Percentiles rank a stretch among this genome's conserved stretches.
phyloP scores from a whole-genome alignment of 1,139 yeast genomes.

The Zhuliangozyma blackwelliae region DNA sequence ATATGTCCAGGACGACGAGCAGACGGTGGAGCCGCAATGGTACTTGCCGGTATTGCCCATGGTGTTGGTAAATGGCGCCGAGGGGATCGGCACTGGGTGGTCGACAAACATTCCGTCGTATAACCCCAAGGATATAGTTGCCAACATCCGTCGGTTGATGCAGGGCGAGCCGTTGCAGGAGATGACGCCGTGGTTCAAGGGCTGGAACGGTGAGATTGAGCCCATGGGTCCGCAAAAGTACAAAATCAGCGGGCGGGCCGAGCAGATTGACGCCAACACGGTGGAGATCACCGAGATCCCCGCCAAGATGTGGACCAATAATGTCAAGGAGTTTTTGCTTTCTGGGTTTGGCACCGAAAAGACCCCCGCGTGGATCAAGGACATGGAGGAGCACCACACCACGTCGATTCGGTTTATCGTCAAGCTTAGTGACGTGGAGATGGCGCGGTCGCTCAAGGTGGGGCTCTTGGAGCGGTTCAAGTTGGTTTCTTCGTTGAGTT shows the following conservation, averaged over 20 bases:
- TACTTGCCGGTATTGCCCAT: constrained; percentile 90
- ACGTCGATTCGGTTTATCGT: constrained; percentile 75
- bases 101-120: constrained; percentile 88
- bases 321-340: constrained; percentile 78
- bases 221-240: constrained; percentile 61
- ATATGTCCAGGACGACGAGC: constrained; percentile 90
- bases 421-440: constrained; percentile 70
- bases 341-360: constrained; percentile 76
- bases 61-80: constrained; percentile 91
- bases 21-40: constrained; percentile 94
- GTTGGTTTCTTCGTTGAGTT: constrained; percentile 60
- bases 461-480: constrained; percentile 86
- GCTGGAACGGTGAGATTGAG: constrained; percentile 87
- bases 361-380: constrained; percentile 81
- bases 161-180: constrained; percentile 64
- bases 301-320: constrained; percentile 86
- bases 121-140: constrained; percentile 81
- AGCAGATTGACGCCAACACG: constrained; percentile 74
- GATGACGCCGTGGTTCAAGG: constrained; percentile 93
- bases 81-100: constrained; percentile 99
- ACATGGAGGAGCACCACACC: constrained; percentile 92
- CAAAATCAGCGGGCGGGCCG: constrained; percentile 74
- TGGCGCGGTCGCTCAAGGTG: constrained; percentile 67
- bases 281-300: constrained; percentile 92
- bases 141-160: constrained; percentile 70